phyloP scores from a whole-genome alignment of 345 rosid species.

The Ricinus communis region DNA sequence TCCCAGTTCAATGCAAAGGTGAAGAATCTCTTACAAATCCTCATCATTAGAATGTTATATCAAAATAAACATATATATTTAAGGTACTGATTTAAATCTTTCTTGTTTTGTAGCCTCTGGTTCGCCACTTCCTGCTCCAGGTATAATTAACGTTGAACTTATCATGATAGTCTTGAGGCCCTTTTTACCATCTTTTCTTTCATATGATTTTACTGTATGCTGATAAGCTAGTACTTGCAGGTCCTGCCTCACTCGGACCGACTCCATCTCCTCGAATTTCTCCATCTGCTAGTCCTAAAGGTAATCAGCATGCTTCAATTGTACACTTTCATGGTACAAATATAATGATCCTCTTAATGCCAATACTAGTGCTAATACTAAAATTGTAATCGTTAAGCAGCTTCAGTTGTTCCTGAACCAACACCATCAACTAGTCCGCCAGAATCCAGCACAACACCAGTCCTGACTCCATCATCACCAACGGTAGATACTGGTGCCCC shows the following conservation, averaged over 20 bases:
- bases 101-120: conserved; percentile 42
- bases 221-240: conserved; percentile 26
- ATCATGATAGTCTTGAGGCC: neutral
- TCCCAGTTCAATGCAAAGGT: conserved; percentile 83
- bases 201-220: neutral
- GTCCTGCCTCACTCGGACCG: conserved; percentile 56
- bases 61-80: too few species aligned
- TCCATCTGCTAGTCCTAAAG: conserved; percentile 45
- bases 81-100: neutral
- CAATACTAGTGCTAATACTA: neutral
- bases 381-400: conserved; percentile 17
- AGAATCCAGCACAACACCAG: conserved; percentile 49
- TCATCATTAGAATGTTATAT: neutral
- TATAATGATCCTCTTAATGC: neutral
- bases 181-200: neutral
- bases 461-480: conserved; percentile 49
- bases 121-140: conserved; percentile 78
- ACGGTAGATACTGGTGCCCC: conserved; percentile 37
- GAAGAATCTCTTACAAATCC: neutral
- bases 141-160: conserved; percentile 24
- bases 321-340: neutral
- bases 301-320: conserved; percentile 14
- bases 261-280: conserved; percentile 45
- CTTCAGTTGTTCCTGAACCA: conserved; percentile 58
- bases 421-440: conserved; percentile 57